These are phyloP conservation scores for Diplogelasinospora grovesii DNA, from an alignment of 495 filamentous ascomycete genomes.

Conservation along the genomic window DNA sequence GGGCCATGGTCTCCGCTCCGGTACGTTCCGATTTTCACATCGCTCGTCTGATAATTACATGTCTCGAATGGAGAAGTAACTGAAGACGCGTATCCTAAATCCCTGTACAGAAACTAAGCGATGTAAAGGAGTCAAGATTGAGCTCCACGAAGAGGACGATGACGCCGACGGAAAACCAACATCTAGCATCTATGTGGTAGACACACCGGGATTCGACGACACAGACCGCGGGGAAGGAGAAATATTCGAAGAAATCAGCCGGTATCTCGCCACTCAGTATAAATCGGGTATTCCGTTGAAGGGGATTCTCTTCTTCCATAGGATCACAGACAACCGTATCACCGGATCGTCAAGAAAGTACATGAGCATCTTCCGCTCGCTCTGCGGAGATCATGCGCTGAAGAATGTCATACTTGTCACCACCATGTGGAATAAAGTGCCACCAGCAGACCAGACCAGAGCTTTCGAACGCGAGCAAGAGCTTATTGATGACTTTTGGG, in stretches of 20 bases:
- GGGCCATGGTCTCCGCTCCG: constrained; percentile 14
- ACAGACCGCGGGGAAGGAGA: constrained; percentile 24
- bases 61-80: background rate
- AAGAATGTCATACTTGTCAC: constrained; percentile 31
- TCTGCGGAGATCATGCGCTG: constrained; percentile 26
- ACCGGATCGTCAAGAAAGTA: constrained; percentile 18
- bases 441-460: too few species aligned
- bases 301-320: constrained; percentile 36
- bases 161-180: too few species aligned
- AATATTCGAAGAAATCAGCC: constrained; percentile 29
- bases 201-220: constrained; percentile 38
- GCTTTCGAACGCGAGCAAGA: too few species aligned
- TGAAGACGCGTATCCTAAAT: too few species aligned
- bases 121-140: constrained; percentile 9
- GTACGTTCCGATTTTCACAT: constrained; percentile 10
- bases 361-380: constrained; percentile 28
- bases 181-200: constrained; percentile 26
- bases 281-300: constrained; percentile 17
- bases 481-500: too few species aligned
- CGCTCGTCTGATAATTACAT: background rate
- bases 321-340: constrained; percentile 33
- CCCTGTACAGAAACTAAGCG: background rate
- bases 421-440: constrained; percentile 39
- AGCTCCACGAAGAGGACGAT: constrained; percentile 14
- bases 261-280: constrained; percentile 22